Base-by-base conservation (phyloP, 2,329 filamentous ascomycete genomes). In the Penicillium sp. region DNA sequence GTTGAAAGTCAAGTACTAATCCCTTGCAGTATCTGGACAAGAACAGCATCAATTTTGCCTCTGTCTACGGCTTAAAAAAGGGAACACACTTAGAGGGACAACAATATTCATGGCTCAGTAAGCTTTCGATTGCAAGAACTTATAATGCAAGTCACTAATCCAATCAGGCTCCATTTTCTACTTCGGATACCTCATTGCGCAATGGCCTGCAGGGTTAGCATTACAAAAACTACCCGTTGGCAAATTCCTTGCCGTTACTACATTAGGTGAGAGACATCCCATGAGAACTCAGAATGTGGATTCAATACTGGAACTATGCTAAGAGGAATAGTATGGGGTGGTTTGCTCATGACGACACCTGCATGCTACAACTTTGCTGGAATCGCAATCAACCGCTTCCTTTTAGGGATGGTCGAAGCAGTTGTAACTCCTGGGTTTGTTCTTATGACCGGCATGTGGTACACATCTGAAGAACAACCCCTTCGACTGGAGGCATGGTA, bases 401-500 rank as follows among this genome's bases (percentile, higher is more conserved):
- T 82, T 9, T 67, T 82, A 2, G 80, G 80, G 10, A 51, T 77
- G 1, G 77, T 81, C 13, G 81, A 82, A 63, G 78, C 79, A 0
- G 74, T 77, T 0, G 78, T 83, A 2, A 81, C 78, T 0, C 79
- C 81, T 0, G 77, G 77, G 6, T 81, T 81, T 50, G 80, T 82
- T 64, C 74, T 82, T 60, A 77, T 83, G 38, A 79, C 81, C 27
- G 72, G 77, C 5, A 80, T 81, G 71, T 84, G 80, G 80, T 83
- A 82, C 61, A 76, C 71, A 0, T 68, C 77, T 0, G 71, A 76
- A 8, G 77, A 82, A 6, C 80, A 82, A 51, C 81, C 81, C 0
- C 69, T 85, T 5, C 78, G 83, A 0, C 75, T 84, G 7, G 82
- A 82, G 50, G 73, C 79, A 0, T 86, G 82, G 70, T 85, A 85